These are phyloP conservation scores for Suillus bovinus DNA, from an alignment of 768 basidiomycete genomes.

Conservation along the genomic window DNA sequence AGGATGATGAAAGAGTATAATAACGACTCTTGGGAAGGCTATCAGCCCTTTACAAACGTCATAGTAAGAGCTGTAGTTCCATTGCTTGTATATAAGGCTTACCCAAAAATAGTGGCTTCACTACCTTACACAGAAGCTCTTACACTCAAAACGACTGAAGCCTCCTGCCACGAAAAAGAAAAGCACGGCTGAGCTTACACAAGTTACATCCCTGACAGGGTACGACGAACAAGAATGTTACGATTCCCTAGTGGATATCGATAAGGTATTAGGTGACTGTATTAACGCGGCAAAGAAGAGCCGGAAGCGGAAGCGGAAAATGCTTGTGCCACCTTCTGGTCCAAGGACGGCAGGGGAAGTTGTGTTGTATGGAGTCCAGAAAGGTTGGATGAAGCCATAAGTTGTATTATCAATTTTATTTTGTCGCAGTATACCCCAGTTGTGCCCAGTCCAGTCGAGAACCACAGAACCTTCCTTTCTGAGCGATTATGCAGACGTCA, in stretches of 20 bases:
- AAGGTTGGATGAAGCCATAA: conserved; percentile 56
- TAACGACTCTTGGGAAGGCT: conserved; percentile 68
- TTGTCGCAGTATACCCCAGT: neutral
- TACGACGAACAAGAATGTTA: conserved; percentile 73
- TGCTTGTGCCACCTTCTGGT: conserved; percentile 20
- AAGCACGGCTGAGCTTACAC: conserved; percentile 16
- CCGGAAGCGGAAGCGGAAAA: conserved; percentile 38
- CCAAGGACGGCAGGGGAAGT: conserved; percentile 55
- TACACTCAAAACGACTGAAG: conserved; percentile 68
- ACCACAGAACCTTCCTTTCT: conserved; percentile 17
- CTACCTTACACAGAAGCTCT: conserved; percentile 74
- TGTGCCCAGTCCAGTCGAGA: neutral
- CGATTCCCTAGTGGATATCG: conserved; percentile 65
- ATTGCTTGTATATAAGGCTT: conserved; percentile 14
- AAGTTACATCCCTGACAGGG: conserved; percentile 27
- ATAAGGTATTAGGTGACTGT: conserved; percentile 52
- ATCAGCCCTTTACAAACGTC: conserved; percentile 83
- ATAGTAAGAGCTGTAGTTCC: conserved; percentile 56
- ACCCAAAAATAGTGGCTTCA: conserved; percentile 76
- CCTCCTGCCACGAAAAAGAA: conserved; percentile 47
- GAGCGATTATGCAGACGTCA: conserved; percentile 9
- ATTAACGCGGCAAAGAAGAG: conserved; percentile 40
- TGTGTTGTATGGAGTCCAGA: conserved; percentile 58
- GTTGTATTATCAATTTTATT: neutral
- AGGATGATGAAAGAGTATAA: conserved; percentile 77